A percentile compares a stretch with the other conserved stretches of the same genome.
Conservation (phyloP, 2,329 filamentous ascomycete species). For the Dactylellina leptospora region DNA sequence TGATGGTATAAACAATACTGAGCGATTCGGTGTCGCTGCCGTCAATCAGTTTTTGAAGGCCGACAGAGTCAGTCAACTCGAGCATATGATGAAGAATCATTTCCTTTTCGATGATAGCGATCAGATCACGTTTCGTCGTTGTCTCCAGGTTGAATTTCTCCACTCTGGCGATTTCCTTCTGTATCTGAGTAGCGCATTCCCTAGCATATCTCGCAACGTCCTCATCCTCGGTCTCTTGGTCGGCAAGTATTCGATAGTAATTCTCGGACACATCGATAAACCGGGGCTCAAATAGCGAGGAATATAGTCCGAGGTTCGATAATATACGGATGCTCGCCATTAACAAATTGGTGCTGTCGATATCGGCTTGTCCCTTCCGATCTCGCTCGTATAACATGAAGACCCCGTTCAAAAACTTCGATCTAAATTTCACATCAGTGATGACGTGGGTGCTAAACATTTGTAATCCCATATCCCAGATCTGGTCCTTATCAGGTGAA, state of each 20-base stretch:
- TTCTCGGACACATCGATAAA: constrained; percentile 74
- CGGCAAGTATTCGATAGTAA: constrained; percentile 76
- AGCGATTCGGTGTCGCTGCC: constrained; percentile 75
- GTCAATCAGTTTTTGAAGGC: constrained; percentile 77
- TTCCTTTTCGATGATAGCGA: constrained; percentile 75
- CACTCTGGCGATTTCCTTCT: constrained; percentile 77
- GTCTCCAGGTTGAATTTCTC: constrained; percentile 82
- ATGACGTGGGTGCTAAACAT: constrained; percentile 75
- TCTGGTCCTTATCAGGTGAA: constrained; percentile 70
- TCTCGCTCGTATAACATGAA: constrained; percentile 80
- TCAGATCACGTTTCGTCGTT: constrained; percentile 79
- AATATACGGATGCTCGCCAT: constrained; percentile 81
- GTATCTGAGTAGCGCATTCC: constrained; percentile 74
- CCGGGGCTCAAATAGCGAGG: constrained; percentile 77
- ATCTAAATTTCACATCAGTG: constrained; percentile 65
- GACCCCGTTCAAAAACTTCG: constrained; percentile 72
- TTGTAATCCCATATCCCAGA: constrained; percentile 81
- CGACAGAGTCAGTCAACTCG: constrained; percentile 72
- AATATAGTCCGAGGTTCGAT: constrained; percentile 83
- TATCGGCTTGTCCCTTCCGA: constrained; percentile 66
- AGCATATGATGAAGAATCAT: constrained; percentile 75
- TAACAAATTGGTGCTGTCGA: constrained; percentile 73
- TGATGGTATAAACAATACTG: constrained; percentile 77
- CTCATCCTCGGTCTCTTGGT: constrained; percentile 69
- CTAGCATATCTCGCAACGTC: constrained; percentile 79